A percentile compares a stretch with the other conserved stretches of the same genome.
Conservation (phyloP, 108 stramenopile species). For the Skeletonema tropicum region DNA sequence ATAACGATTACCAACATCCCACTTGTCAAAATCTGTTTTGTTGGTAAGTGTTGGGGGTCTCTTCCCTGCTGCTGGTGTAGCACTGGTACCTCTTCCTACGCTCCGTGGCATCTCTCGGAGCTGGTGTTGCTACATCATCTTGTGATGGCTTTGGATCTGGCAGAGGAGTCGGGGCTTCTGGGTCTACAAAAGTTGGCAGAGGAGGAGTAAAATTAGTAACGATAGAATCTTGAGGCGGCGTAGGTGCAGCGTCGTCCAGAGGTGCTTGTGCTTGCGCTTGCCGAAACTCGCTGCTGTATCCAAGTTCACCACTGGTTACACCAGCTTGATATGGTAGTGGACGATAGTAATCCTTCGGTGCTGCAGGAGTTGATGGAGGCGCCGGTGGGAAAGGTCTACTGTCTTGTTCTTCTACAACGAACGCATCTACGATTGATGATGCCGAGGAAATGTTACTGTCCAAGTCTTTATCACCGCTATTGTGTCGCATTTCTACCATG, state of each 20-base stretch:
- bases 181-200: slow-evolving; percentile 15
- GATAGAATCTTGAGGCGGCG: slow-evolving; percentile 1
- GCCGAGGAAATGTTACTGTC: slow-evolving; percentile 27
- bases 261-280: slow-evolving; percentile 10
- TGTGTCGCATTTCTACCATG: slow-evolving; percentile 15
- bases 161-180: slow-evolving; percentile 25
- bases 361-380: slow-evolving; percentile 49
- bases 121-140: slow-evolving; percentile 17
- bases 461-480: slow-evolving; percentile 10
- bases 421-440: slow-evolving; percentile 39
- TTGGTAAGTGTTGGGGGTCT: slow-evolving; percentile 5
- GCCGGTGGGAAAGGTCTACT: slow-evolving; percentile 44
- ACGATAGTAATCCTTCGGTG: slow-evolving; percentile 27
- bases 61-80: slow-evolving; percentile 13
- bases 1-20: slow-evolving; percentile 94
- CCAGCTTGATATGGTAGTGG: slow-evolving; percentile 30
- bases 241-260: slow-evolving; percentile 3
- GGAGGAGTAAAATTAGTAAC: slow-evolving; percentile 3
- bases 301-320: slow-evolving; percentile 27
- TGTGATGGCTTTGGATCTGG: slow-evolving; percentile 26
- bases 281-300: slow-evolving; percentile 27
- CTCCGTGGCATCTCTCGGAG: slow-evolving; percentile 30
- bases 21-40: slow-evolving; percentile 75
- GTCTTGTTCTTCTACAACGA: slow-evolving; percentile 20
- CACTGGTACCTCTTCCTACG: slow-evolving; percentile 17